These are phyloP conservation scores for Lonicera japonica DNA, from an alignment of 129 eudicot genomes.

Conservation along the genomic window DNA sequence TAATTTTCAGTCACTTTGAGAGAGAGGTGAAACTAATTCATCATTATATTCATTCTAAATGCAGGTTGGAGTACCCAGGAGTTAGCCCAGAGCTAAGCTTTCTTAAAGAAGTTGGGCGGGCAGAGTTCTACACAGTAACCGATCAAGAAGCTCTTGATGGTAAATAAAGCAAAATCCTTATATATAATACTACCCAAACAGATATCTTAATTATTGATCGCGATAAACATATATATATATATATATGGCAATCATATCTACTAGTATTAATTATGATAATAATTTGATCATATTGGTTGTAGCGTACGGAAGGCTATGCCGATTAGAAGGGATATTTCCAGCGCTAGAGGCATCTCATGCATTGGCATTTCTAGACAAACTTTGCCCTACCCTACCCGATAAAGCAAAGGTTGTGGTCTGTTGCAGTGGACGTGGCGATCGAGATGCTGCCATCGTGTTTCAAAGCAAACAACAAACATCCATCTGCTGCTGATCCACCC, in stretches of 20 bases:
- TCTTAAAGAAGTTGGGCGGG: slow-evolving; percentile 52
- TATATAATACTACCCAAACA: background rate
- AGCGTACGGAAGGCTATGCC: slow-evolving; percentile 29
- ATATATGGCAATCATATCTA: too few species aligned
- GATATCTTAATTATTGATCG: background rate
- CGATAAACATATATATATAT: too few species aligned
- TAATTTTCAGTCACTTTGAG: too few species aligned
- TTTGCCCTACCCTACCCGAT: slow-evolving; percentile 29
- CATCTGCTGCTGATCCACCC: too few species aligned
- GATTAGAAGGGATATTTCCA: slow-evolving; percentile 40
- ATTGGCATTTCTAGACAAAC: slow-evolving; percentile 33
- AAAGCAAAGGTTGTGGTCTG: slow-evolving; percentile 33
- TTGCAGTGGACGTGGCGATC: slow-evolving; percentile 41
- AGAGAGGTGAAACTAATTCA: slow-evolving; percentile 4
- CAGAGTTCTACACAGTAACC: slow-evolving; percentile 49
- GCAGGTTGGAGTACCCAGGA: slow-evolving; percentile 63
- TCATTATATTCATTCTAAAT: background rate
- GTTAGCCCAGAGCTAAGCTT: slow-evolving; percentile 79
- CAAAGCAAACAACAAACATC: too few species aligned
- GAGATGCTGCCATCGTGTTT: slow-evolving; percentile 24
- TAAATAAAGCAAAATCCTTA: slow-evolving; percentile 6
- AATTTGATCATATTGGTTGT: slow-evolving; percentile 13
- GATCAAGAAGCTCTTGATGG: slow-evolving; percentile 74
- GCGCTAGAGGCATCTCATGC: slow-evolving; percentile 47
- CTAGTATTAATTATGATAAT: too few species aligned